Base-by-base conservation (phyloP, 306 rosid genomes). In the Styphnolobium japonicum region DNA sequence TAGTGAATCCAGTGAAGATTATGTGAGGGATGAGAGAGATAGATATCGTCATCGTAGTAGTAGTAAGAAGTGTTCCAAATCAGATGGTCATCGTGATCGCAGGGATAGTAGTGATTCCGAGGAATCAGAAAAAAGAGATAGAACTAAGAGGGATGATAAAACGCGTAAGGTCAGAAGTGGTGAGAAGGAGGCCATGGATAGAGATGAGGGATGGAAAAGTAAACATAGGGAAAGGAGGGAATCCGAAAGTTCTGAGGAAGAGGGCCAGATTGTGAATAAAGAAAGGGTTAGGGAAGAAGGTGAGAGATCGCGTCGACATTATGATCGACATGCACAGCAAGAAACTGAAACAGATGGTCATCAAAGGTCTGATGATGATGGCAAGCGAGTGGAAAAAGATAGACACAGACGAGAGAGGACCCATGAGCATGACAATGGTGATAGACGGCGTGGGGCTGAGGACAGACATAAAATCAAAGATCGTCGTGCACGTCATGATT, bases 1-100 rank as follows among this genome's bases (percentile, higher is more conserved):
- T 29, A 72, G 89, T 9, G 89, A 87, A 31, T 88, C 91, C 0
- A 80, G 87, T 34, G 92, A 83, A 21, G 88, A 84, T 45, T 14
- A 15, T 15, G 19, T 46, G 4, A 46, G 53, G 80, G 74, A 37
- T 18, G 71, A 48, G 31, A 82, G 73, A 48, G 90, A 80, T 76
- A 82, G 40, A 34, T 10, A 42, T 62, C 81, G 34, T 42, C 75
- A 3, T 43, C 71, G n/a, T 48, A 36, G 60, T 16, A 79, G 80
- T 67, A 64, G 78, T 36, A 82, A 19, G 82, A 77, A 40, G 14
- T 77, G 71, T 52, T 71, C 84, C 21, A 80, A 79, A 73, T 34
- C 66, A 6, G n/a, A 55, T 15, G 49, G 33, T 19, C 73, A 9
- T 56, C 61, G 19, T 9, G 45, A 23, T 71, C 78, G 10, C 19